Evolutionary conservation across 805 yeast species (phyloP), one percentile per base, ranked within the genome.

Genomic region (Metschnikowia dekortorum): DNA sequence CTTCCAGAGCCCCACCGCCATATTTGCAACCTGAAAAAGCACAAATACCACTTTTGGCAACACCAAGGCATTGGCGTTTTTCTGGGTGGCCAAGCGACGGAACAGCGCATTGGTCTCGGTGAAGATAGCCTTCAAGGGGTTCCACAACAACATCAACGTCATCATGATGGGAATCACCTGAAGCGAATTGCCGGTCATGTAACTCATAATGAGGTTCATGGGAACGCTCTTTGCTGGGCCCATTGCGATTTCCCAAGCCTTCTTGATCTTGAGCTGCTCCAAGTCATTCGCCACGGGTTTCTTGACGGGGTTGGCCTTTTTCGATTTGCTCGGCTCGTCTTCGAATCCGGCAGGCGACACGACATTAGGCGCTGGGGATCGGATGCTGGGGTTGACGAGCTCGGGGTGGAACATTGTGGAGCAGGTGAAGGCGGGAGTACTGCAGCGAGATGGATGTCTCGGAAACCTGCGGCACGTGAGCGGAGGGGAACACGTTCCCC

Each of bases 91-190:
- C 30, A 80, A 69, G 10, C 70, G 70, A 39, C 65, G 64, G 65
- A 92, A 91, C n/a, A 79, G 75, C 13, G 71, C 57, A 52, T 76
- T 75, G 0, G 85, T 80, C 29, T 71, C 75, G 5, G 72, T 67
- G 35, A 84, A 64, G 1, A 94, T 83, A 26, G 95, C 89, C 59
- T 81, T 83, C 35, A 89, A 60, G 0, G 97, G 94, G 43, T 82
- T 83, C 55, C 87, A 78, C 56, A 94, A 81, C 58, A 92, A 73
- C 89, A 85, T 89, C 30, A 87, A 65, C 0, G 96, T 85, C 87
- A 90, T 91, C 70, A 90, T 84, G 43, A 92, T 86, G 3, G 97
- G 94, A 55, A 92, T 89, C 57, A 92, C 77, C 61, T 94, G 98
- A 29, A 94, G 71, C 3, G 95, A 81, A 60, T 86, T 85, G 32